phyloP scores from a whole-genome alignment of 164 flowering plant genomes.

The Liriodendron chinense region DNA sequence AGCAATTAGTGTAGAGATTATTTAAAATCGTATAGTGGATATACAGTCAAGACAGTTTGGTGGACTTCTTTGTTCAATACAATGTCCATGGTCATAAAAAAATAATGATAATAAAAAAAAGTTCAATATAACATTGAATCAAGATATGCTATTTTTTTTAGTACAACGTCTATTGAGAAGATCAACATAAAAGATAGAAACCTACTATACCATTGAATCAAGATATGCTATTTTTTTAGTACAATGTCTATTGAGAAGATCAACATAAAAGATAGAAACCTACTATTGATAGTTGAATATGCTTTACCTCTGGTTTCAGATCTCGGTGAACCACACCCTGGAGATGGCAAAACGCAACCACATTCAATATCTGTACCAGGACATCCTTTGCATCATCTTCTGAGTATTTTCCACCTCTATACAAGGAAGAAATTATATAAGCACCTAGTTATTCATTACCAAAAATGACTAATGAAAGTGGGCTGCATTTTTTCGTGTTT shows the following conservation, averaged over 20 bases:
- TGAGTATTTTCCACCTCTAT: constrained; percentile 89
- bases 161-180: too few species aligned
- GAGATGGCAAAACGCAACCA: constrained; percentile 87
- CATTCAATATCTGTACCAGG: constrained; percentile 74
- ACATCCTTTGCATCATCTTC: constrained; percentile 90
- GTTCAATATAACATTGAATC: background rate
- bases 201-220: background rate
- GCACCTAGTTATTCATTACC: background rate
- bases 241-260: background rate
- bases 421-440: constrained; percentile 1
- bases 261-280: background rate
- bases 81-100: too few species aligned
- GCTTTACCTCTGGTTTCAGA: constrained; percentile 90
- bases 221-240: too few species aligned
- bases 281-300: background rate
- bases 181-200: background rate
- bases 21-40: too few species aligned
- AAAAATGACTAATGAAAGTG: background rate
- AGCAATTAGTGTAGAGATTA: too few species aligned
- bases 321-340: constrained; percentile 97
- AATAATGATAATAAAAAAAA: too few species aligned
- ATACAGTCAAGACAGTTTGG: too few species aligned
- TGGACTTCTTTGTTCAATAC: too few species aligned
- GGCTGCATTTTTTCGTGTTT: background rate
- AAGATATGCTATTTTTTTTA: too few species aligned